Conservation (phyloP, 345 rosid species). For the Eucalyptus marginata region DNA sequence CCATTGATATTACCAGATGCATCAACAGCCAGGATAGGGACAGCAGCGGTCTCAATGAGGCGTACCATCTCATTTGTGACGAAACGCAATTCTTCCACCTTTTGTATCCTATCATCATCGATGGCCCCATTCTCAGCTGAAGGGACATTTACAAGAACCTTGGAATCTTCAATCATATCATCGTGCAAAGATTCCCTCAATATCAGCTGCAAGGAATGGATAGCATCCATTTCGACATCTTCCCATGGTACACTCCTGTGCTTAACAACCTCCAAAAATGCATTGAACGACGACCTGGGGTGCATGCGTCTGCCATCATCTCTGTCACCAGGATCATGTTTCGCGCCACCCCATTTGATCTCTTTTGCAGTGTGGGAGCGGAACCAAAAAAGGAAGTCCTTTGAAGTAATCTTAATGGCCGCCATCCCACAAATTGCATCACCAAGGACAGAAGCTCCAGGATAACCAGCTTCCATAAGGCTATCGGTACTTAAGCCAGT, state of each 20-base stretch:
- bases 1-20: slow-evolving; percentile 57
- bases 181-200: slow-evolving; percentile 56
- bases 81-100: slow-evolving; percentile 40
- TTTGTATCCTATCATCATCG: slow-evolving; percentile 31
- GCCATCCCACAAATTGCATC: slow-evolving; percentile 76
- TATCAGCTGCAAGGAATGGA: slow-evolving; percentile 81
- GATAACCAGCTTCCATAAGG: slow-evolving; percentile 80
- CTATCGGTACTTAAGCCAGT: slow-evolving; percentile 76
- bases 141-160: slow-evolving; percentile 31
- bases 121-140: not conserved
- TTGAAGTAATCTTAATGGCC: slow-evolving; percentile 37
- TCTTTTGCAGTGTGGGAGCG: slow-evolving; percentile 70
- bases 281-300: slow-evolving; percentile 84
- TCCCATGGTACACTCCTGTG: slow-evolving; percentile 65
- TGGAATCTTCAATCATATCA: slow-evolving; percentile 30
- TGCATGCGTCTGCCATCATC: slow-evolving; percentile 74
- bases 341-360: slow-evolving; percentile 90
- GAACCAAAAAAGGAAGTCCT: slow-evolving; percentile 82
- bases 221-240: slow-evolving; percentile 84
- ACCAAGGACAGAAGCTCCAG: slow-evolving; percentile 54
- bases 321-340: slow-evolving; percentile 53
- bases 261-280: slow-evolving; percentile 72
- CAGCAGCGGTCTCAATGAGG: slow-evolving; percentile 79
- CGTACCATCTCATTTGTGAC: slow-evolving; percentile 78
- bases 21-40: slow-evolving; percentile 76